Evolutionary conservation across 257 asterid genomes (phyloP).

Genomic region (Plectranthus barbatus): DNA sequence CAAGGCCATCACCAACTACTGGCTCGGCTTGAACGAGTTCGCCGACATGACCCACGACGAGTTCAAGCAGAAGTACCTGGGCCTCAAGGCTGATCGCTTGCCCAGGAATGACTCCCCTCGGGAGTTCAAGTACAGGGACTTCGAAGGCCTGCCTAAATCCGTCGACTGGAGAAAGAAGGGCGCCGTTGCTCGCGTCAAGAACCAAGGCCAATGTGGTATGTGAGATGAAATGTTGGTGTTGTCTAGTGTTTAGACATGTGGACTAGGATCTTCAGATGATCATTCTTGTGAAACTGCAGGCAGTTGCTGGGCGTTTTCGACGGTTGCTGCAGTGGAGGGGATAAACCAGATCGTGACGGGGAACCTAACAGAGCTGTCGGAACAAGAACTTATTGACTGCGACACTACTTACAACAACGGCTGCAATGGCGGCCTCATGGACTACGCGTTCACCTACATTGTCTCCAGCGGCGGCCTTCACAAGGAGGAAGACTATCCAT

Average conservation of each 20-base stretch:
- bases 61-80: slow-evolving; percentile 44
- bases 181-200: slow-evolving; percentile 51
- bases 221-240: background rate
- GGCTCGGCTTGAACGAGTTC: slow-evolving; percentile 61
- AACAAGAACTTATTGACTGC: slow-evolving; percentile 66
- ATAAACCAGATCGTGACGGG: slow-evolving; percentile 63
- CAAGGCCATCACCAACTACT: slow-evolving; percentile 31
- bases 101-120: slow-evolving; percentile 22
- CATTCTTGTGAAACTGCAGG: slow-evolving; percentile 28
- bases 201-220: slow-evolving; percentile 69
- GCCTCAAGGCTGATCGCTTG: slow-evolving; percentile 33
- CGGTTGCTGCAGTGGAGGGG: slow-evolving; percentile 75
- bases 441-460: slow-evolving; percentile 54
- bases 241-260: too few species aligned
- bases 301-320: slow-evolving; percentile 84
- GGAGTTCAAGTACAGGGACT: slow-evolving; percentile 37
- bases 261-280: too few species aligned
- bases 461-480: slow-evolving; percentile 53
- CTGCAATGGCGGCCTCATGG: slow-evolving; percentile 76
- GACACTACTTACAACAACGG: slow-evolving; percentile 58
- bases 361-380: slow-evolving; percentile 55
- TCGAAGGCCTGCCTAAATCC: slow-evolving; percentile 34
- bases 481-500: slow-evolving; percentile 69
- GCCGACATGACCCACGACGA: slow-evolving; percentile 66
- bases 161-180: slow-evolving; percentile 75